These are phyloP conservation scores for Zizania latifolia DNA, from an alignment of 176 grass and related monocot species.

Conservation along the genomic window DNA sequence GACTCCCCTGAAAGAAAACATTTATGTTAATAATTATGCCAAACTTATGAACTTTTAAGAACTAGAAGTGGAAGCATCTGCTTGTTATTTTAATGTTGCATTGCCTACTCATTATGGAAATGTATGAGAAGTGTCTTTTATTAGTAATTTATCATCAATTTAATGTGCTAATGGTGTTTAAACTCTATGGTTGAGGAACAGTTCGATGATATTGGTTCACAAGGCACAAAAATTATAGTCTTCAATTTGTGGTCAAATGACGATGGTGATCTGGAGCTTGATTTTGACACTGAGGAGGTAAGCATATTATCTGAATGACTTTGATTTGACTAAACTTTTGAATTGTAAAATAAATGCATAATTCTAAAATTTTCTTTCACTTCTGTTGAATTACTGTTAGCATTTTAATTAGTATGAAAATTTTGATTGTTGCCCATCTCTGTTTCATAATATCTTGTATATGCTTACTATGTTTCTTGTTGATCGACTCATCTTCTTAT, in stretches of 20 bases:
- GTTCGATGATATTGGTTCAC: conserved; percentile 67
- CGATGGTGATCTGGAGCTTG: conserved; percentile 59
- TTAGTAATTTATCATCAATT: background rate
- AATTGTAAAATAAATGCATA: conserved; percentile 3
- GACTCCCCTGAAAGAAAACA: background rate
- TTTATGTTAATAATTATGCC: background rate
- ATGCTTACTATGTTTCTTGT: background rate
- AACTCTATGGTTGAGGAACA: conserved; percentile 29
- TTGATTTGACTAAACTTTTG: background rate
- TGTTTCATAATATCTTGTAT: background rate
- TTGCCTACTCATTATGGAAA: background rate
- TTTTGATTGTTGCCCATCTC: background rate
- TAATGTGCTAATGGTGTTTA: conserved; percentile 24
- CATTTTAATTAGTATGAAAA: background rate
- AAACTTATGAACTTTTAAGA: background rate
- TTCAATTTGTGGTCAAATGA: conserved; percentile 79
- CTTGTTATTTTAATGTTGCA: background rate
- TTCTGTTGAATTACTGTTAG: background rate
- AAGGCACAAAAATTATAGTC: conserved; percentile 83
- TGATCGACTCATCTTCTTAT: background rate
- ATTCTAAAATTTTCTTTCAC: background rate
- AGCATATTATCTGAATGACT: background rate
- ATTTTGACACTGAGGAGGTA: conserved; percentile 58
- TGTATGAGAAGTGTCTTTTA: background rate
- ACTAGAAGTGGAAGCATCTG: background rate